These are phyloP conservation scores for Pythium folliculosum DNA, from an alignment of 352 stramenopile genomes.

Conservation along the genomic window DNA sequence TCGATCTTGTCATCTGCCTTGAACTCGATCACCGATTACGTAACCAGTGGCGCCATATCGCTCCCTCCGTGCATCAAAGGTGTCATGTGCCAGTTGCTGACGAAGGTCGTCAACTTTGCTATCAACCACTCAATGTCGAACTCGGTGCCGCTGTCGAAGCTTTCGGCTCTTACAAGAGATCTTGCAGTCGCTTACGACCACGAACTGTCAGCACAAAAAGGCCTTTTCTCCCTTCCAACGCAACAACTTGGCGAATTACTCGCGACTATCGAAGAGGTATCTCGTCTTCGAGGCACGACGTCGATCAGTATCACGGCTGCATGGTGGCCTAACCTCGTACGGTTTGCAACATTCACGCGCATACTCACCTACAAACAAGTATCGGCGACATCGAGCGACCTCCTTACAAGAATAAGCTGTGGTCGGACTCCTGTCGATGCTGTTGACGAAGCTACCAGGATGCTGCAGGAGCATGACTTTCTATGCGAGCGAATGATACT, in stretches of 20 bases:
- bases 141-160: conserved; percentile 58
- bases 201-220: conserved; percentile 61
- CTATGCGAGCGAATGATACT: conserved; percentile 57
- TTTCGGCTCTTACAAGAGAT: conserved; percentile 53
- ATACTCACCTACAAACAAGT: conserved; percentile 51
- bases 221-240: conserved; percentile 62
- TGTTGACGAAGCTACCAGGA: conserved; percentile 41
- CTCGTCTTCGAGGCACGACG: conserved; percentile 48
- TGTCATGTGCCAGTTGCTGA: conserved; percentile 53
- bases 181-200: conserved; percentile 65
- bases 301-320: conserved; percentile 41
- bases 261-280: conserved; percentile 63
- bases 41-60: conserved; percentile 34
- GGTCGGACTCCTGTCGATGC: conserved; percentile 63
- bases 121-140: conserved; percentile 52
- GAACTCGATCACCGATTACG: conserved; percentile 52
- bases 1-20: conserved; percentile 53
- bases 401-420: conserved; percentile 54
- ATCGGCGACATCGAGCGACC: conserved; percentile 30
- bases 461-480: conserved; percentile 38
- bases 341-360: conserved; percentile 62
- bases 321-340: conserved; percentile 66
- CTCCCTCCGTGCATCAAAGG: conserved; percentile 50
- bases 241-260: conserved; percentile 70
- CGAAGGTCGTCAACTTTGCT: conserved; percentile 70